Percentiles rank a stretch among this genome's conserved stretches.
These are phyloP conservation scores for Mrakia blollopis DNA, from an alignment of 768 basidiomycete genomes.

Conservation along the genomic window DNA sequence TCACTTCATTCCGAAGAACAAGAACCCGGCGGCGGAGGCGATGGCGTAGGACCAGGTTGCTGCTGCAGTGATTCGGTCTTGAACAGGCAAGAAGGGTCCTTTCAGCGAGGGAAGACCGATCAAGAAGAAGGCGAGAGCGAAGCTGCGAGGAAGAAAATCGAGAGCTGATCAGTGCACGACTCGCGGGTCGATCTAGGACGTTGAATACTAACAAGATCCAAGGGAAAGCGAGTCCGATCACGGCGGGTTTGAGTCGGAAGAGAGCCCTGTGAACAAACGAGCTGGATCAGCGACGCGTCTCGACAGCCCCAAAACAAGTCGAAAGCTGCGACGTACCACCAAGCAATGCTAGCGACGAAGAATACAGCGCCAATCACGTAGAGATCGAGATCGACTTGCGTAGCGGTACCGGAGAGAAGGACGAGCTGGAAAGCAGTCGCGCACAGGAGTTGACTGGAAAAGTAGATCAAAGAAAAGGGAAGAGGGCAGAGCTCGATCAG, in stretches of 20 bases:
- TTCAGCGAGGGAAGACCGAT: slow-evolving; percentile 80
- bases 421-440: slow-evolving; percentile 75
- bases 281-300: not conserved
- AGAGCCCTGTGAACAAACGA: slow-evolving; percentile 40
- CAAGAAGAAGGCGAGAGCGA: slow-evolving; percentile 72
- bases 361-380: slow-evolving; percentile 87
- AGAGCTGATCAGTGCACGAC: not conserved
- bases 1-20: slow-evolving; percentile 65
- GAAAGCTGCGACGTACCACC: slow-evolving; percentile 47
- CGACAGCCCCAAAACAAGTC: not conserved
- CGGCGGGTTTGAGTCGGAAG: slow-evolving; percentile 80
- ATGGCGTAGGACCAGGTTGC: slow-evolving; percentile 87
- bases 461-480: too few species aligned
- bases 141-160: slow-evolving; percentile 50
- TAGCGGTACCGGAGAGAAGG: slow-evolving; percentile 77
- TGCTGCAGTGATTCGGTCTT: slow-evolving; percentile 46
- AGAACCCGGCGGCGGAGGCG: slow-evolving; percentile 83
- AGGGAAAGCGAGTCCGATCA: slow-evolving; percentile 76
- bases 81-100: slow-evolving; percentile 49
- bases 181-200: not conserved
- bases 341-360: slow-evolving; percentile 73
- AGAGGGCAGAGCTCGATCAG: not conserved
- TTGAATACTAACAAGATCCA: slow-evolving; percentile 64
- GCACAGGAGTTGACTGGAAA: not conserved
- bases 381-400: slow-evolving; percentile 70